Conservation (phyloP, 192 early-diverging fungal genomes). For the Coemansia sp. region DNA sequence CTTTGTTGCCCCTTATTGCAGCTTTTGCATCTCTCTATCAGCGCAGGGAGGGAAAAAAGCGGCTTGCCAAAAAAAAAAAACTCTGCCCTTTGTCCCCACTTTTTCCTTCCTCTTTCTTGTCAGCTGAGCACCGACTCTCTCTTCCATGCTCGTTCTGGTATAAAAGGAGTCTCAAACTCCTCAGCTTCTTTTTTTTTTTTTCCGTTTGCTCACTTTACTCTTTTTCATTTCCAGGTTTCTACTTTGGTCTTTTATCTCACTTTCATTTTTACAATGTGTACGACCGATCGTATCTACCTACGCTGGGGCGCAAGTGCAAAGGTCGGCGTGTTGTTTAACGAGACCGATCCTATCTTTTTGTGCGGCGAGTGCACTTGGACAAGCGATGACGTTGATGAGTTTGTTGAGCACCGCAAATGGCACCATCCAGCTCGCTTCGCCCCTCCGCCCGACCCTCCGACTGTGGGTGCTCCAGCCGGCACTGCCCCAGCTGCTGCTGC, state of each 20-base stretch:
- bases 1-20: background rate
- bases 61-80: conserved; percentile 15
- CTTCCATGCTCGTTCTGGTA: background rate
- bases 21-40: background rate
- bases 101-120: background rate
- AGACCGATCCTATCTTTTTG: conserved; percentile 11
- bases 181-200: background rate
- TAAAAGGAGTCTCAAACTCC: background rate
- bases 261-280: background rate
- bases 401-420: conserved; percentile 30
- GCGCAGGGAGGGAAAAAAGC: background rate
- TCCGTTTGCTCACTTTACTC: background rate
- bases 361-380: conserved; percentile 39
- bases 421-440: conserved; percentile 19
- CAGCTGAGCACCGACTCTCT: background rate
- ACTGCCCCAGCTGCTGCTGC: background rate
- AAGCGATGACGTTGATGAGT: conserved; percentile 28
- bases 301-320: background rate
- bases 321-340: background rate
- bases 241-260: background rate
- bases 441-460: conserved; percentile 2
- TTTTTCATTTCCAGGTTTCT: conserved; percentile 3
- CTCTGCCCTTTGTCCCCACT: background rate
- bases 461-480: background rate
- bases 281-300: background rate